Conservation (phyloP, 2,329 filamentous ascomycete genomes). For the Fusarium temperatum region DNA sequence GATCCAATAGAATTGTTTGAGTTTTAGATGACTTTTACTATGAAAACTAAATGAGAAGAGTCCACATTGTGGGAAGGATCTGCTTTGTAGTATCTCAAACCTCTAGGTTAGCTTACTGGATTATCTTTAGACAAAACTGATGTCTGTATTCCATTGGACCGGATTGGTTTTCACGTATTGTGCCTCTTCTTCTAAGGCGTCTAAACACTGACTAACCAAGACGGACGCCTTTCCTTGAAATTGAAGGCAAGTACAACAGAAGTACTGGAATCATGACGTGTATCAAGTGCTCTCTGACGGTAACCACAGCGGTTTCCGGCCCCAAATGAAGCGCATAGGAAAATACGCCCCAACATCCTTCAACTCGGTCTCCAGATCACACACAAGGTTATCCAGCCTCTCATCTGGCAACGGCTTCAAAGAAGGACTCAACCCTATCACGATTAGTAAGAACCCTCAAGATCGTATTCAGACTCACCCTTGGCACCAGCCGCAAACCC, state of each 20-base stretch:
- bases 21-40: accelerated
- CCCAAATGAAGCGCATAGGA: slow-evolving; percentile 9
- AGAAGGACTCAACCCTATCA: background rate
- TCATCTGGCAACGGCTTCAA: background rate
- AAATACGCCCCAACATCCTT: background rate
- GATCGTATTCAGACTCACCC: too few species aligned
- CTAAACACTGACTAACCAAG: accelerated
- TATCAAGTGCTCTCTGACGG: accelerated
- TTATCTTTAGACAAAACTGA: background rate
- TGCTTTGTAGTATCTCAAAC: accelerated
- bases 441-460: too few species aligned
- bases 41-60: background rate
- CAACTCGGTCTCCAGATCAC: background rate
- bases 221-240: accelerated
- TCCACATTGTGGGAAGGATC: accelerated
- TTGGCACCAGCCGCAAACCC: slow-evolving; percentile 9
- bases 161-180: accelerated
- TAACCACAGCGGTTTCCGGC: background rate
- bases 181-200: accelerated
- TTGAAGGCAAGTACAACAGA: accelerated
- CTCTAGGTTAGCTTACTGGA: background rate
- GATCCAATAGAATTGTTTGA: background rate
- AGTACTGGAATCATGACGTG: accelerated
- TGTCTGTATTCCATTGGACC: accelerated
- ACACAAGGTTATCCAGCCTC: background rate